These are phyloP conservation scores for Eleusine coracana DNA, from an alignment of 176 grass and related monocot genomes.

Conservation along the genomic window DNA sequence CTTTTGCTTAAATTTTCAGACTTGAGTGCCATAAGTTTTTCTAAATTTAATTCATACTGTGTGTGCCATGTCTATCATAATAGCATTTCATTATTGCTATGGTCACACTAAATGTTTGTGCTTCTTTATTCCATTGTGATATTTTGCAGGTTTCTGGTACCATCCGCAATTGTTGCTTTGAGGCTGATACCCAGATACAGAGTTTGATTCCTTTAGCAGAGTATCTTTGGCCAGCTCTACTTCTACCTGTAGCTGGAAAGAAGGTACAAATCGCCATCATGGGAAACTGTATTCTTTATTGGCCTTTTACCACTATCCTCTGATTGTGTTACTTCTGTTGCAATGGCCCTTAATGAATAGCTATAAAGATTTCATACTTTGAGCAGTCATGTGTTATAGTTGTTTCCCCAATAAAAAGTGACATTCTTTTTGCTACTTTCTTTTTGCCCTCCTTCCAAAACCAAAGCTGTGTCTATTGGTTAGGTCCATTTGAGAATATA, in stretches of 20 bases:
- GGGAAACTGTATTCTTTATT: conserved; percentile 16
- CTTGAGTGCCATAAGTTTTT: too few species aligned
- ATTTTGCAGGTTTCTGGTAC: conserved; percentile 77
- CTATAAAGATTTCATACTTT: background rate
- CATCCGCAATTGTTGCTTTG: conserved; percentile 95
- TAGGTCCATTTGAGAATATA: conserved; percentile 7
- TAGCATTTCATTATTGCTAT: background rate
- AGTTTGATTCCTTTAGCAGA: conserved; percentile 84
- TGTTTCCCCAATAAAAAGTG: background rate
- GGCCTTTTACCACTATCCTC: background rate
- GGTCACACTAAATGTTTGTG: background rate
- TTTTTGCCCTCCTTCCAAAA: background rate
- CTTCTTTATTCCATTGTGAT: background rate
- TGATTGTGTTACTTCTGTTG: conserved; percentile 30
- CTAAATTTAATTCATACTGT: background rate
- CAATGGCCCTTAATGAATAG: background rate
- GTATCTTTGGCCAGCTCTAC: conserved; percentile 94
- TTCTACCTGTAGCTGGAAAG: conserved; percentile 89
- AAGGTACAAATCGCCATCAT: conserved; percentile 56
- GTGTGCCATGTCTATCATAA: background rate
- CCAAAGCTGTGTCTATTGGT: background rate
- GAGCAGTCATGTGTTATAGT: background rate
- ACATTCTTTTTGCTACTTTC: background rate
- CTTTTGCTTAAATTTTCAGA: background rate
- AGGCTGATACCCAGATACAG: conserved; percentile 89